These are phyloP conservation scores for Stenogyne calaminthoides DNA, from an alignment of 305 asterid genomes.

Conservation along the genomic window DNA sequence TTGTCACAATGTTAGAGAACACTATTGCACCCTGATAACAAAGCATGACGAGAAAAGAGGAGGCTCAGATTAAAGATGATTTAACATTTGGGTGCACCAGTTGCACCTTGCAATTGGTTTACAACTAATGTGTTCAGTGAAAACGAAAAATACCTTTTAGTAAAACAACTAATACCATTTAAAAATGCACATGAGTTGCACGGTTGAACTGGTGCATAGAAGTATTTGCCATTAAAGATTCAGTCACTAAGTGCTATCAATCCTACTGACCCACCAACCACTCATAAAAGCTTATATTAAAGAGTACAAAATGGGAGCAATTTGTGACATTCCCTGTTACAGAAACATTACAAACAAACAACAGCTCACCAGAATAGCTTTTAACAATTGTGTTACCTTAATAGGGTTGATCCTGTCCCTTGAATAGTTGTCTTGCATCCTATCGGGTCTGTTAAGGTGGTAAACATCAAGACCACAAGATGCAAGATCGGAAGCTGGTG, in stretches of 20 bases:
- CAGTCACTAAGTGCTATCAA: background rate
- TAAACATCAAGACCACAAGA: conserved; percentile 95
- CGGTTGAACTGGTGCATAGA: too few species aligned
- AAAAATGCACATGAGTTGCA: too few species aligned
- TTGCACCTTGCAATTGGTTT: too few species aligned
- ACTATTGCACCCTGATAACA: conserved; percentile 91
- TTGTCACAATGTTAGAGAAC: conserved; percentile 94
- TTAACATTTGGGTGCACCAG: too few species aligned
- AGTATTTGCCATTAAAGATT: background rate
- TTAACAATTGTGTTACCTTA: conserved; percentile 52
- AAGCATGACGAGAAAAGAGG: conserved; percentile 18
- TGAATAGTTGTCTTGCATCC: conserved; percentile 95
- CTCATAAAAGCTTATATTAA: background rate
- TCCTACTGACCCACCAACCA: background rate
- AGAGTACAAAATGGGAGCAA: conserved; percentile 17
- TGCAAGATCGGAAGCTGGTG: conserved; percentile 81
- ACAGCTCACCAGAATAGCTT: background rate
- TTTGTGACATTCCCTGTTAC: background rate
- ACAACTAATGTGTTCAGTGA: too few species aligned
- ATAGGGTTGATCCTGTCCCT: conserved; percentile 81
- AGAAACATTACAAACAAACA: conserved; percentile 8
- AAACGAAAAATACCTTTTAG: too few species aligned
- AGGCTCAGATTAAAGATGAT: background rate
- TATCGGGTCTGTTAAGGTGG: conserved; percentile 87
- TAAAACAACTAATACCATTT: too few species aligned